Evolutionary conservation across 306 rosid genomes (phyloP).

Genomic region (Cucurbita moschata): DNA sequence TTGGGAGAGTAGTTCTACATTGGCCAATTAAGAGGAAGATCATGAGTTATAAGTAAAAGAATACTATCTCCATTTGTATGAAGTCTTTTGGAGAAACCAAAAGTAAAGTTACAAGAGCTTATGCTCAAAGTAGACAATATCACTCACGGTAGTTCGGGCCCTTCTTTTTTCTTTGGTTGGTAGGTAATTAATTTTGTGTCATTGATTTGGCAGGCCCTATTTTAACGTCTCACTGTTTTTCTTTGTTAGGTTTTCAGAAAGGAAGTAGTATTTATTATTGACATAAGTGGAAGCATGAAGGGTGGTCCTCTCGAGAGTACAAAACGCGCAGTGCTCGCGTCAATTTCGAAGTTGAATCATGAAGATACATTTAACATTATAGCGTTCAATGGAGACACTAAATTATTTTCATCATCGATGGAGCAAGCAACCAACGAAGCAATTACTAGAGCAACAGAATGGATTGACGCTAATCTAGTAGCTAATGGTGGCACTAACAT

Average conservation of each 20-base stretch:
- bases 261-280: constrained; percentile 71
- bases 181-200: background rate
- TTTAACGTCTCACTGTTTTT: background rate
- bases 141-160: background rate
- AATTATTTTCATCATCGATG: constrained; percentile 53
- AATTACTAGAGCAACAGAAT: constrained; percentile 42
- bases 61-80: no score
- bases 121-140: no score
- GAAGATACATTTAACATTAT: constrained; percentile 74
- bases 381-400: constrained; percentile 44
- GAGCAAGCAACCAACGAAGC: constrained; percentile 46
- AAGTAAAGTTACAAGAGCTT: no score
- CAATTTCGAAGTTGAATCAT: constrained; percentile 45
- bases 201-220: background rate
- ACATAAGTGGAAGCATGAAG: constrained; percentile 76
- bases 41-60: no score
- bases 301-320: constrained; percentile 61
- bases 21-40: no score
- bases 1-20: no score
- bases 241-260: constrained; percentile 48
- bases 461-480: constrained; percentile 35
- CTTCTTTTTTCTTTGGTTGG: background rate
- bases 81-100: no score
- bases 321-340: constrained; percentile 51
- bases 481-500: constrained; percentile 75